Percentiles rank a stretch among this genome's conserved stretches.
These are phyloP conservation scores for Hyaloperonospora brassicae DNA, from an alignment of 352 stramenopile genomes.

Conservation along the genomic window DNA sequence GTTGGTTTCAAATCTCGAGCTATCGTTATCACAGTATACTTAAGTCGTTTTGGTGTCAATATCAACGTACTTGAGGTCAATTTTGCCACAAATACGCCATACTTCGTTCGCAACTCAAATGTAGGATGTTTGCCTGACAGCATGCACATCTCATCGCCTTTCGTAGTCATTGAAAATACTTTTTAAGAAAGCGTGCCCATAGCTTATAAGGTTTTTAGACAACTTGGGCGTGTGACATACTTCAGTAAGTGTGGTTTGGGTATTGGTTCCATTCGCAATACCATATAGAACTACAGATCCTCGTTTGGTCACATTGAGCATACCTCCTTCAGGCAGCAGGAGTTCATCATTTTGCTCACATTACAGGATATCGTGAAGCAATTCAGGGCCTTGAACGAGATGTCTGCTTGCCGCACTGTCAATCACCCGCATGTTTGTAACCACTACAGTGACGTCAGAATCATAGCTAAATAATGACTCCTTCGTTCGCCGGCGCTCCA, in stretches of 20 bases:
- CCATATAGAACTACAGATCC: neutral
- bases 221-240: slow-evolving; percentile 10
- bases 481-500: no score
- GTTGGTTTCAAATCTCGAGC: no score
- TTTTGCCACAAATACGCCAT: neutral
- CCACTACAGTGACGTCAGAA: no score
- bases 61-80: neutral
- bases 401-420: neutral
- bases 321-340: neutral
- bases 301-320: neutral
- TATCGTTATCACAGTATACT: neutral
- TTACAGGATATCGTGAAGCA: neutral
- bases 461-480: no score
- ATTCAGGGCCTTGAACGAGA: neutral
- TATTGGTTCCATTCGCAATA: neutral
- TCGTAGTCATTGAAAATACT: neutral
- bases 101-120: neutral
- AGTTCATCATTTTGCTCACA: neutral
- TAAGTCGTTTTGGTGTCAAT: neutral
- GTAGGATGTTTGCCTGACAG: no score
- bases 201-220: slow-evolving; percentile 3
- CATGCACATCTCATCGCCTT: neutral
- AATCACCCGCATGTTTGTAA: neutral
- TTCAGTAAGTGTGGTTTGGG: slow-evolving; percentile 1
- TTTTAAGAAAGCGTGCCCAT: neutral